phyloP scores from a whole-genome alignment of 371 early-diverging fungal species.

The Catenaria anguillulae region DNA sequence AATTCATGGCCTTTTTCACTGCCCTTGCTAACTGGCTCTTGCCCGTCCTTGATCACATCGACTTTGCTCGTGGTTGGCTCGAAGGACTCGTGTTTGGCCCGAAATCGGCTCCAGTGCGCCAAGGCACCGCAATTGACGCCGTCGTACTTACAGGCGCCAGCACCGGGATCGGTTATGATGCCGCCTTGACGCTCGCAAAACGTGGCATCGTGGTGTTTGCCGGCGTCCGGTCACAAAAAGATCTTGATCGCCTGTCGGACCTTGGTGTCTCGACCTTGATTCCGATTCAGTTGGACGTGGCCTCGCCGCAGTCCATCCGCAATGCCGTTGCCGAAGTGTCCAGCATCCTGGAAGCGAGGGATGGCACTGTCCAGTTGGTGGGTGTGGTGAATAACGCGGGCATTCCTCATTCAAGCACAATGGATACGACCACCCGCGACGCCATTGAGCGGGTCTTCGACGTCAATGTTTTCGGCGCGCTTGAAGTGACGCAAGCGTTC shows the following conservation, averaged over 20 bases:
- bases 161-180: slow-evolving; percentile 31
- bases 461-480: neutral
- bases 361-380: neutral
- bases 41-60: neutral
- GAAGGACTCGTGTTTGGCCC: neutral
- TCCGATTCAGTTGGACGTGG: neutral
- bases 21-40: neutral
- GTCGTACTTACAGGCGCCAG: slow-evolving; percentile 21
- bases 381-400: neutral
- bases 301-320: neutral
- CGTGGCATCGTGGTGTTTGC: slow-evolving; percentile 8
- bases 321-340: neutral
- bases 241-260: neutral
- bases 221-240: neutral
- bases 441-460: neutral
- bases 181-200: slow-evolving; percentile 28
- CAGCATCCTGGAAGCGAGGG: neutral
- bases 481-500: neutral
- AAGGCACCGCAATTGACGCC: neutral
- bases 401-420: neutral
- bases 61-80: neutral
- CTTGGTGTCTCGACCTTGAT: neutral
- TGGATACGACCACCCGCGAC: neutral
- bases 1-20: too few relatives aligned
- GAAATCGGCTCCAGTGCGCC: neutral